Base-by-base conservation (phyloP, 208 protist species). In the Leishmania arabica region DNA sequence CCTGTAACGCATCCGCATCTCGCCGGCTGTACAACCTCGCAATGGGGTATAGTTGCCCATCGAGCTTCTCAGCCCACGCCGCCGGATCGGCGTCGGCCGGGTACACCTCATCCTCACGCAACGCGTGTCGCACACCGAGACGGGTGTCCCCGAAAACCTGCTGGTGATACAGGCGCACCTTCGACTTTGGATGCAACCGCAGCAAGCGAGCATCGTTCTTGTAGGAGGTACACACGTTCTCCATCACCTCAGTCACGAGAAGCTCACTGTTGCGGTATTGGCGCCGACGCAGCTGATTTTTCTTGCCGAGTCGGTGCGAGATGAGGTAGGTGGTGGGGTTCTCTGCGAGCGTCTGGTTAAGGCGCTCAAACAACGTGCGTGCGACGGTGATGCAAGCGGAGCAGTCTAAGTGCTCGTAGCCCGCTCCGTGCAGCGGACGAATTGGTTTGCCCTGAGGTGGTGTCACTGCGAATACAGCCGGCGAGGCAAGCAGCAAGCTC, bases 351-450 rank as follows among this genome's bases (percentile, higher is more conserved):
- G 91, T 92, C n/a, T 68, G 73, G 79, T 97, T 95, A 77, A 97
- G 94, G 24, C 86, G 88, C 0, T 65, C 24, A 21, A 86, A 90
- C 56, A 97, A 78, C 60, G 91, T 75, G 17, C 83, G 75, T 1
- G 92, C 90, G 45, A 97, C 92, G 34, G 88, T 86, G 37, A 97
- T 73, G 77, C 93, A 97, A 45, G 89, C 87, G 45, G 93, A 97
- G 87, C 93, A 97, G 80, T 97, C 92, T 24, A 97, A 73, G 75
- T 95, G 92, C 66, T 88, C 81, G 72, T 95, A 95, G 47, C 79
- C 78, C 4, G 45, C 54, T 4, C 87, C 87, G 83, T 93, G 90
- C 51, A 87, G 47, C 21, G 62, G 80, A 5, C 74, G 82, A 42
- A 91, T 56, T 9, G 79, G 53, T 34, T 58, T 56, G 56, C 82